Evolutionary conservation across 805 yeast species (phyloP).

Genomic region (Kregervanrija fluxuum): DNA sequence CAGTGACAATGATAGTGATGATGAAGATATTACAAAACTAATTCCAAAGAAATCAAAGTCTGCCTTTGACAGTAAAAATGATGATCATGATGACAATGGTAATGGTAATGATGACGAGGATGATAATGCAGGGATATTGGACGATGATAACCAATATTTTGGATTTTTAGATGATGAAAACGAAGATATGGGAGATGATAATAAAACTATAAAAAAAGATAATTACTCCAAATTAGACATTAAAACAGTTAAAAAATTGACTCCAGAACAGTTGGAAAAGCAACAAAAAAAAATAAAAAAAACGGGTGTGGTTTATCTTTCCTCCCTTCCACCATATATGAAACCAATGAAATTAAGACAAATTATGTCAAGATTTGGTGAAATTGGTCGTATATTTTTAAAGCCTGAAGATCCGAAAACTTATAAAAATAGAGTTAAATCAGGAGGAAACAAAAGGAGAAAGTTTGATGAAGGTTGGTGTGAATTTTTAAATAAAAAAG

Average conservation of each 20-base stretch:
- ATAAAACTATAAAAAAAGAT: slow-evolving; percentile 13
- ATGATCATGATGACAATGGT: slow-evolving; percentile 8
- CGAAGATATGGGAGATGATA: slow-evolving; percentile 13
- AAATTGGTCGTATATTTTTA: slow-evolving; percentile 76
- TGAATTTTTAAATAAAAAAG: slow-evolving; percentile 74
- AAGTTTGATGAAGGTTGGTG: slow-evolving; percentile 96
- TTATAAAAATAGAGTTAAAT: slow-evolving; percentile 61
- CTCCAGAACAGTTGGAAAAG: slow-evolving; percentile 48
- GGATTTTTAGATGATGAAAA: slow-evolving; percentile 11
- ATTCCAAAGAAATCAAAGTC: slow-evolving; percentile 1
- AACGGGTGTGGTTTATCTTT: slow-evolving; percentile 90
- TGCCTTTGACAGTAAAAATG: slow-evolving; percentile 11
- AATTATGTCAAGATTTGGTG: slow-evolving; percentile 74
- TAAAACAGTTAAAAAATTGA: slow-evolving; percentile 46
- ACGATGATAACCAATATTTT: slow-evolving; percentile 4
- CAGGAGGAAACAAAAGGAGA: slow-evolving; percentile 88
- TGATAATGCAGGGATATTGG: slow-evolving; percentile 7
- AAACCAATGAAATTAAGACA: slow-evolving; percentile 87
- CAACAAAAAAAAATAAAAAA: slow-evolving; percentile 50
- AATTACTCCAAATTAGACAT: slow-evolving; percentile 13
- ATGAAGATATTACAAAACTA: neutral
- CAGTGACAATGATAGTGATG: slow-evolving; percentile 3
- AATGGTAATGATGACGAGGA: slow-evolving; percentile 9
- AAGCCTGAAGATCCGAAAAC: slow-evolving; percentile 74
- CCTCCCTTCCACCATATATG: slow-evolving; percentile 94